Evolutionary conservation across 179 eudicot genomes (phyloP), one percentile per base, ranked within the genome.

Genomic region (Pouteria campechiana): DNA sequence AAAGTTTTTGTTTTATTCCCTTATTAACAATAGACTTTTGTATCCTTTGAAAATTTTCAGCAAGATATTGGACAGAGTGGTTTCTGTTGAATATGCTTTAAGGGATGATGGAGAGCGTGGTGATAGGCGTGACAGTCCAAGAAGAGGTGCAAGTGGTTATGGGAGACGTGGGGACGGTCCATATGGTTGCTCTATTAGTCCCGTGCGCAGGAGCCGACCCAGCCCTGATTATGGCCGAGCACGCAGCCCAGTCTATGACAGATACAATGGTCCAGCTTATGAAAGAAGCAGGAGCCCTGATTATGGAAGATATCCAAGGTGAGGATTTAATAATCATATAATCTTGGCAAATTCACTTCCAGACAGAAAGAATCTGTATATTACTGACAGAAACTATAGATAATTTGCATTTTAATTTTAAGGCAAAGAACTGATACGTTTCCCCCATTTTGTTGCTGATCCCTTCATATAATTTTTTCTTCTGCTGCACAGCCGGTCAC

Each of bases 21-120:
- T 3, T 23, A 22, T 43, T 6, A 2, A 43, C 4, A 7, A 5
- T 21, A 6, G 7, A 2, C n/a, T 9, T 0, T 5, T 12, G 18
- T 13, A 25, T 25, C 7, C 3, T 19, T 22, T 20, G 20, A 13
- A 9, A 8, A 42, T 54, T 37, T 64, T 69, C 95, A 89, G 95
- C 67, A 81, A 78, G 73, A 59, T 89, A 41, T 36, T 74, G 51
- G 97, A 89, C 60, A 76, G 95, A 49, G 95, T 85, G 41, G 84
- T 89, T 22, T 78, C 95, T 11, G 97, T 85, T 41, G 93, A 85
- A 54, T 89, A 89, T 64, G 89, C 97, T 30, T 65, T 84, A 16
- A 90, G 81, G 60, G 95, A 84, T 63, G 95, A 85, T 36, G 79
- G 63, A 50, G 95, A 89, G 58, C 71, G 72, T 44, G 83, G 73